Percentiles rank a stretch among this genome's conserved stretches.
Conservation (phyloP, 1,284 basidiomycete species). For the Irpex rosettiformis region DNA sequence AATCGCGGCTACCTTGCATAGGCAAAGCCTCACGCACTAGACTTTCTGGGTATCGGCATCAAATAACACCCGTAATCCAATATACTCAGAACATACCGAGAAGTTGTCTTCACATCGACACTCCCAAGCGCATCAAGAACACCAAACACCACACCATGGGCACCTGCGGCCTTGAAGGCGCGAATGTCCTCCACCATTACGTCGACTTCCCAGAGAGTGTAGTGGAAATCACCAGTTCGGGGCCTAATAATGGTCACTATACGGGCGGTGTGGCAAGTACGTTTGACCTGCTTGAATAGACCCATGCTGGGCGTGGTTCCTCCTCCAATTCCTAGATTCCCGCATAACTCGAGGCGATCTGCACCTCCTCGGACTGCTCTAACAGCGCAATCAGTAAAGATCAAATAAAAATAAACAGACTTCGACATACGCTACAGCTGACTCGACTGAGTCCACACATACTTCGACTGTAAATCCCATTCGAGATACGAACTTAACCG, state of each 20-base stretch:
- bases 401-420: not conserved
- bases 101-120: conserved; percentile 54
- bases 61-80: not conserved
- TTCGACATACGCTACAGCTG: conserved; percentile 58
- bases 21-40: conserved; percentile 57
- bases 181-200: conserved; percentile 74
- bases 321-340: conserved; percentile 66
- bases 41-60: conserved; percentile 30
- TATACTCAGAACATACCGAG: conserved; percentile 36
- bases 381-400: not conserved
- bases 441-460: conserved; percentile 77
- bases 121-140: conserved; percentile 55
- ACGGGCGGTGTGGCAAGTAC: conserved; percentile 42
- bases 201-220: conserved; percentile 57
- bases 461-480: conserved; percentile 49
- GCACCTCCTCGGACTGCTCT: conserved; percentile 66
- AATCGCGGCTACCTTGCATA: conserved; percentile 49
- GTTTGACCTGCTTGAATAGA: conserved; percentile 54
- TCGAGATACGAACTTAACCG: not conserved
- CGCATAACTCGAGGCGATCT: conserved; percentile 76
- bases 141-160: conserved; percentile 71
- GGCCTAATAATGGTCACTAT: conserved; percentile 86
- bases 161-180: conserved; percentile 51
- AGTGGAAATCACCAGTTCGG: conserved; percentile 73
- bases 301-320: conserved; percentile 79